phyloP scores from a whole-genome alignment of 139 green algal genomes.

The Edaphochlamys debaryana region DNA sequence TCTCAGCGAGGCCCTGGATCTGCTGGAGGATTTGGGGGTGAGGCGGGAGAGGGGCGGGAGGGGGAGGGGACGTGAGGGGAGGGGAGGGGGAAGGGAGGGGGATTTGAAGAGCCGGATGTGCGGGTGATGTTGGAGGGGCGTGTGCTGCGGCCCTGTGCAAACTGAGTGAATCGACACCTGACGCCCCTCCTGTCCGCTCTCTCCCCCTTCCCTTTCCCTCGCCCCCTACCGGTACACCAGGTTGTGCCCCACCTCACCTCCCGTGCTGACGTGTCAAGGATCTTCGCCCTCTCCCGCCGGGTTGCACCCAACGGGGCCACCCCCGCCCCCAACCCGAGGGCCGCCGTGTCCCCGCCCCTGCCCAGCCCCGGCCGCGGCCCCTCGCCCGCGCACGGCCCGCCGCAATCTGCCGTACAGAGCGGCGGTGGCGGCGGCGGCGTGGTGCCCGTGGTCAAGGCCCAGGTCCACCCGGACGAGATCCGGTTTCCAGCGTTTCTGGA shows the following conservation, averaged over 20 bases:
- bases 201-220: no score
- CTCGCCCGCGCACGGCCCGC: no score
- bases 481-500: constrained; percentile 28
- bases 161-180: no score
- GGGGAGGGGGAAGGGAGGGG: neutral
- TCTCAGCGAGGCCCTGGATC: neutral
- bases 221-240: neutral
- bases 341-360: no score
- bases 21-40: constrained; percentile 38
- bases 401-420: no score
- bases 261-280: neutral
- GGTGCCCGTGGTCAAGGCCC: neutral
- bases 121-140: neutral
- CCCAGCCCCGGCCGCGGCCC: no score
- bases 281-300: neutral
- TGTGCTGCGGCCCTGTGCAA: no score
- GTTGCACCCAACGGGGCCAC: neutral
- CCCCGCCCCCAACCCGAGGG: neutral
- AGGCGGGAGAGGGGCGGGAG: neutral
- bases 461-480: constrained; percentile 7
- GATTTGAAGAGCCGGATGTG: no score
- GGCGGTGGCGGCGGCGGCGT: no score
- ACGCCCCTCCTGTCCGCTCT: no score
- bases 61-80: neutral
- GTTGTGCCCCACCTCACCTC: constrained; percentile 9